phyloP scores from a whole-genome alignment of 352 stramenopile species.

The Thraustochytrium striatum region DNA sequence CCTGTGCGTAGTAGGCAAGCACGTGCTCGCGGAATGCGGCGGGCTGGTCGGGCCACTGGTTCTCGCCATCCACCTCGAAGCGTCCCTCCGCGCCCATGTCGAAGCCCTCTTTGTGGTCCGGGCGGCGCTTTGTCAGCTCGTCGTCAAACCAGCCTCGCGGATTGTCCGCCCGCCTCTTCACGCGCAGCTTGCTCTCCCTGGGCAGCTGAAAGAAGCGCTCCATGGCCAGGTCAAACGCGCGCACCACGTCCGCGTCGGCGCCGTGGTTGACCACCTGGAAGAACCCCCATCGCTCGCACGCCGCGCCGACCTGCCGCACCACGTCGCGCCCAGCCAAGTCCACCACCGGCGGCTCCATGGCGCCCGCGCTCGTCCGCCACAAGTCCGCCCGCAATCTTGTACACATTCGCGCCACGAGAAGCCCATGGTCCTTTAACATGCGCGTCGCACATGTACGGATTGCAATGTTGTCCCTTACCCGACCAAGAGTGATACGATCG shows the following conservation, averaged over 20 bases:
- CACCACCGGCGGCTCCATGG: slow-evolving; percentile 15
- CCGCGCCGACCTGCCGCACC: slow-evolving; percentile 39
- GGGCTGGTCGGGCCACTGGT: slow-evolving; percentile 68
- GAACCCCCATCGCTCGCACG: slow-evolving; percentile 77
- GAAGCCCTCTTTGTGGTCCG: slow-evolving; percentile 83
- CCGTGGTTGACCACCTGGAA: slow-evolving; percentile 83
- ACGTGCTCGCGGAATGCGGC: slow-evolving; percentile 58
- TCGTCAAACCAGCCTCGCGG: slow-evolving; percentile 84
- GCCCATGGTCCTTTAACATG: too few species aligned
- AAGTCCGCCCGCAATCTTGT: too few species aligned
- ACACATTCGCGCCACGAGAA: too few species aligned
- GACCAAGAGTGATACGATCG: too few species aligned
- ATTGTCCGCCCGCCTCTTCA: slow-evolving; percentile 74
- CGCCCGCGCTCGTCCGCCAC: too few species aligned
- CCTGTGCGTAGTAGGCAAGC: slow-evolving; percentile 63
- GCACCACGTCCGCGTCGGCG: slow-evolving; percentile 63
- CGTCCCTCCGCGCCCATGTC: slow-evolving; percentile 58
- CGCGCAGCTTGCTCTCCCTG: slow-evolving; percentile 58
- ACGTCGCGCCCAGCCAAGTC: neutral
- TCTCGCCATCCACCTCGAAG: slow-evolving; percentile 70
- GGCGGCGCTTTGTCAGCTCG: slow-evolving; percentile 86
- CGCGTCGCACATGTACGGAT: too few species aligned
- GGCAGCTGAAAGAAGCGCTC: slow-evolving; percentile 74
- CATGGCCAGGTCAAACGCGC: slow-evolving; percentile 65
- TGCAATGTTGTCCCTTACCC: too few species aligned